A percentile compares a stretch with the other conserved stretches of the same genome.
These are phyloP conservation scores for Trichoderma polysporum DNA, from an alignment of 2,329 filamentous ascomycete species.

Conservation along the genomic window DNA sequence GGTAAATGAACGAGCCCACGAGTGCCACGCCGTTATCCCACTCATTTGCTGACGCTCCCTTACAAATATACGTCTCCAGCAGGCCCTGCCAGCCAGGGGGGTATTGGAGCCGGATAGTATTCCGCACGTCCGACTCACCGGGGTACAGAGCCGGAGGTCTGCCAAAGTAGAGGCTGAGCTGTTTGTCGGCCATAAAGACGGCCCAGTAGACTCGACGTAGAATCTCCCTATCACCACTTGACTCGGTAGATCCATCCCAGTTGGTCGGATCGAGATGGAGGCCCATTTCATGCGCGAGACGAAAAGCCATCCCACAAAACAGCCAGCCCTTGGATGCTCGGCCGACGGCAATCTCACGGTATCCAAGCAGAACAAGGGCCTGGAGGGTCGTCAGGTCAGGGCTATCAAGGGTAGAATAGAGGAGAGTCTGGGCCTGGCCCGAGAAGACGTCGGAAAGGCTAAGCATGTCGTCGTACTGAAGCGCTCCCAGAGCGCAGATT, in stretches of 20 bases:
- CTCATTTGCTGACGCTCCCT: conserved; percentile 43
- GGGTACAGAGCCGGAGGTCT: conserved; percentile 50
- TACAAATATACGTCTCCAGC: conserved; percentile 48
- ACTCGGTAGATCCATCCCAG: conserved; percentile 44
- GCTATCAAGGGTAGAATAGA: conserved; percentile 45
- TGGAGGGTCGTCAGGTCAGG: conserved; percentile 49
- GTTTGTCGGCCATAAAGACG: conserved; percentile 50
- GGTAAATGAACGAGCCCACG: conserved; percentile 47
- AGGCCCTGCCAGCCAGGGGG: conserved; percentile 49
- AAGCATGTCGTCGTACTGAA: conserved; percentile 43
- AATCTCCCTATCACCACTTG: conserved; percentile 45
- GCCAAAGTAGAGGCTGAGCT: conserved; percentile 52
- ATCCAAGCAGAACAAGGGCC: conserved; percentile 45
- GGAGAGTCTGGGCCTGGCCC: conserved; percentile 44
- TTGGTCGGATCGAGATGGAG: conserved; percentile 52
- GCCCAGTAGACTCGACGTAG: conserved; percentile 51
- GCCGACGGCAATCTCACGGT: conserved; percentile 48
- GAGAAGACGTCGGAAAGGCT: conserved; percentile 45
- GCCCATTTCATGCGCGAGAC: conserved; percentile 52
- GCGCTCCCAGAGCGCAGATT: conserved; percentile 49
- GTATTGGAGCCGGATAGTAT: conserved; percentile 49
- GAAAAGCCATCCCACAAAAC: conserved; percentile 53
- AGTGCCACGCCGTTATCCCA: conserved; percentile 48
- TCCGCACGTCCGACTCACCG: conserved; percentile 49
- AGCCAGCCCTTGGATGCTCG: conserved; percentile 52